These are phyloP conservation scores for Zea luxurians DNA, from an alignment of 176 grass and related monocot genomes.

Conservation along the genomic window DNA sequence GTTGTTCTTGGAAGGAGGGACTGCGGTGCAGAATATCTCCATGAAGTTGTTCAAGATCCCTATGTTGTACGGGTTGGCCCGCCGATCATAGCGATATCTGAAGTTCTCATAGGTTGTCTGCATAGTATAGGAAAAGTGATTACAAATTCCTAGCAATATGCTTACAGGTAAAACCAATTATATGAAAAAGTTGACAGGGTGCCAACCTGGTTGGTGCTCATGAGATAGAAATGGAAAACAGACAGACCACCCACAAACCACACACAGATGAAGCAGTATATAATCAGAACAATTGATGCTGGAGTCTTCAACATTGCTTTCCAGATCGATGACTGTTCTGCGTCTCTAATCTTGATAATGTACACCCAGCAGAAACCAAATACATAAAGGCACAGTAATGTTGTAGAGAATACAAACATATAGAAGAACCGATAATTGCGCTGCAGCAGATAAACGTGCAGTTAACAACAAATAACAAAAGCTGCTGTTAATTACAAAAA, in stretches of 20 bases:
- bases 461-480: conserved; percentile 21
- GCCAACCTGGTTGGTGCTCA: conserved; percentile 85
- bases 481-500: conserved; percentile 14
- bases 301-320: conserved; percentile 87
- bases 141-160: conserved; percentile 16
- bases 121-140: conserved; percentile 11
- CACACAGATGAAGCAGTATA: conserved; percentile 86
- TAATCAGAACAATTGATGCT: conserved; percentile 76
- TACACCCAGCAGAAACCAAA: conserved; percentile 94
- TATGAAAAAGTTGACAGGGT: conserved; percentile 1
- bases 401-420: conserved; percentile 95
- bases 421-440: conserved; percentile 98
- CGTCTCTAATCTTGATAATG: conserved; percentile 83
- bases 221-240: conserved; percentile 93
- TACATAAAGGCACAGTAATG: conserved; percentile 80
- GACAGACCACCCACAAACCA: conserved; percentile 95
- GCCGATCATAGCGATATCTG: conserved; percentile 77
- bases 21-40: conserved; percentile 72
- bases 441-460: conserved; percentile 45
- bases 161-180: conserved; percentile 28
- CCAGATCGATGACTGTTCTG: conserved; percentile 68
- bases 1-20: conserved; percentile 91
- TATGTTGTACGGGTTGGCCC: conserved; percentile 71
- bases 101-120: conserved; percentile 98
- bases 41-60: conserved; percentile 70